A percentile compares a stretch with the other conserved stretches of the same genome.
Conservation (phyloP, 495 filamentous ascomycete genomes). For the Viridothelium virens region DNA sequence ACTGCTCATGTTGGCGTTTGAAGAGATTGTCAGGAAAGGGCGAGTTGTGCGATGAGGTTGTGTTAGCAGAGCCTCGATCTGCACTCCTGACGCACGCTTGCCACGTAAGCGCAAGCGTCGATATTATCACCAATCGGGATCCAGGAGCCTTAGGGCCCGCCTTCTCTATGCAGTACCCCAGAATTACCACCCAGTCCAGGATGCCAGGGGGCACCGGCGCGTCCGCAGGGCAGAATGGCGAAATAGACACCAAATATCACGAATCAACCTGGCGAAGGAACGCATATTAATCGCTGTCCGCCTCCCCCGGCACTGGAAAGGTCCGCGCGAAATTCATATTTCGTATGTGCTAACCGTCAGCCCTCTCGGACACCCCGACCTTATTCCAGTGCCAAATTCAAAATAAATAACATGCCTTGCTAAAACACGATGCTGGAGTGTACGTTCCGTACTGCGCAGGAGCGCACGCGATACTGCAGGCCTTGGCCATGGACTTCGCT, state of each 20-base stretch:
- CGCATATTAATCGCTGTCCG: not conserved
- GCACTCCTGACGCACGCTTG: not conserved
- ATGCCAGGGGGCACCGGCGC: no score
- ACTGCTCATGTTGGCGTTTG: not conserved
- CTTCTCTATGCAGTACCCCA: not conserved
- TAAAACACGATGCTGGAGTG: no score
- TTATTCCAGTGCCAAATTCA: no score
- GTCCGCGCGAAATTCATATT: not conserved
- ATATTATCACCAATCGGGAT: not conserved
- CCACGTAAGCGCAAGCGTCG: constrained; percentile 1
- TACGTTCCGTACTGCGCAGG: no score
- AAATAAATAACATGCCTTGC: no score
- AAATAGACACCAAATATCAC: not conserved
- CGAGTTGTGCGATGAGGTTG: not conserved
- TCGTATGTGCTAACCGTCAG: not conserved
- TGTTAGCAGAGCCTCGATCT: not conserved
- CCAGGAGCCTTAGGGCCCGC: not conserved
- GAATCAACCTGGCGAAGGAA: not conserved
- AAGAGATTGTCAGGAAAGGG: not conserved
- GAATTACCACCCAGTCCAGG: not conserved
- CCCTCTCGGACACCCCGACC: not conserved
- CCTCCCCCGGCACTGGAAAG: not conserved
- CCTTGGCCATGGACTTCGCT: not conserved
- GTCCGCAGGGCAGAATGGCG: not conserved
- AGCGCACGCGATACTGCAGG: no score